These are phyloP conservation scores for Raffaelea albimanens DNA, from an alignment of 2,329 filamentous ascomycete species.

Conservation along the genomic window DNA sequence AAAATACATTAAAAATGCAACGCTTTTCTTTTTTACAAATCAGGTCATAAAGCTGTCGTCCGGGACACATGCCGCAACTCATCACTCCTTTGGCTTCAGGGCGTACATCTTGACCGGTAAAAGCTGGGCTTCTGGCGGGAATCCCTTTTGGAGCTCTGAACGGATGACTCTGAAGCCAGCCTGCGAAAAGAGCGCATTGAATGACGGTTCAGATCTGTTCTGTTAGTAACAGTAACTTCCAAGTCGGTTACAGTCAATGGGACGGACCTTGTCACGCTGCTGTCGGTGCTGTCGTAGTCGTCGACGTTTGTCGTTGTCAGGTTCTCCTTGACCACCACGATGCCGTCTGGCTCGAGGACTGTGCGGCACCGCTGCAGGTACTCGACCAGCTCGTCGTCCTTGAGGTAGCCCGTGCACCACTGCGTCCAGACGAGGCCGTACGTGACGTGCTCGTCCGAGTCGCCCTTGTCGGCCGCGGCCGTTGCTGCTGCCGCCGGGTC, in stretches of 20 bases:
- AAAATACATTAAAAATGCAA: too few species aligned
- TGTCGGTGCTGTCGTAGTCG: conserved; percentile 66
- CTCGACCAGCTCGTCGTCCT: conserved; percentile 58
- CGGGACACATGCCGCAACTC: too few species aligned
- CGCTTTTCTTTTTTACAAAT: too few species aligned
- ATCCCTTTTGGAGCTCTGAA: conserved; percentile 63
- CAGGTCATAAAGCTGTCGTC: too few species aligned
- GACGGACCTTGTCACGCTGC: conserved; percentile 59
- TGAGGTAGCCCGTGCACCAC: conserved; percentile 82
- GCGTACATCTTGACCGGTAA: conserved; percentile 74
- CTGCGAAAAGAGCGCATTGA: conserved; percentile 56
- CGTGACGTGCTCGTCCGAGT: conserved; percentile 20
- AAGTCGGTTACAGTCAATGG: background rate
- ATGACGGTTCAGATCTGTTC: conserved; percentile 59
- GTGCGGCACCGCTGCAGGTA: conserved; percentile 55
- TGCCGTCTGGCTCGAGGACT: conserved; percentile 28
- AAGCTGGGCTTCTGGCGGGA: conserved; percentile 47
- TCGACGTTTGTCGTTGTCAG: conserved; percentile 49
- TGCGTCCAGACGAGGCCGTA: conserved; percentile 87
- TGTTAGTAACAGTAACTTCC: too few species aligned
- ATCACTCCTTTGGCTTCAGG: conserved; percentile 38
- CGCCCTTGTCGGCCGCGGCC: too few species aligned
- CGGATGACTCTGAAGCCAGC: conserved; percentile 60
- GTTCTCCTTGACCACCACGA: conserved; percentile 78
- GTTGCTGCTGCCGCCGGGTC: conserved; percentile 19